These are phyloP conservation scores for Platismatia glauca DNA, from an alignment of 495 filamentous ascomycete genomes.

Conservation along the genomic window DNA sequence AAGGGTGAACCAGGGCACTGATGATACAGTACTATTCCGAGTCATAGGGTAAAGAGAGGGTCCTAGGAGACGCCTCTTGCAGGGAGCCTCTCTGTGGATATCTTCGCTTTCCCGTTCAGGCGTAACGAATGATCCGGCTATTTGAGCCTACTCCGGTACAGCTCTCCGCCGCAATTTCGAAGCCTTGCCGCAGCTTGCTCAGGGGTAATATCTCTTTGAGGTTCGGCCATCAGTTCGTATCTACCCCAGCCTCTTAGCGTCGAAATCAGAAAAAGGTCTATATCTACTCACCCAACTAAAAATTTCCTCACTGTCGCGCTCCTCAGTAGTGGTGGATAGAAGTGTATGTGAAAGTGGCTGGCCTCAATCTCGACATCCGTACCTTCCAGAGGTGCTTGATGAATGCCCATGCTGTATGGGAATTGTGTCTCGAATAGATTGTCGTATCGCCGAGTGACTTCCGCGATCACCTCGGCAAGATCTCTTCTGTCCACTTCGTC, in stretches of 20 bases:
- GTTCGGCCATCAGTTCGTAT: slow-evolving; percentile 92
- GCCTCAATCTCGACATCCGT: slow-evolving; percentile 72
- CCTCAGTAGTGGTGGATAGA: slow-evolving; percentile 86
- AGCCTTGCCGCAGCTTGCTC: slow-evolving; percentile 84
- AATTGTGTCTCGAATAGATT: slow-evolving; percentile 96
- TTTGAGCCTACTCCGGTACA: slow-evolving; percentile 67
- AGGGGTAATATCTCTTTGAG: slow-evolving; percentile 93
- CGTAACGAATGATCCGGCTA: neutral
- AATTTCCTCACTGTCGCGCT: slow-evolving; percentile 95
- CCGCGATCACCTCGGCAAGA: slow-evolving; percentile 75
- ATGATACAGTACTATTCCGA: neutral
- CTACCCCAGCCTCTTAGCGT: slow-evolving; percentile 22
- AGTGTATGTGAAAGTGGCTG: slow-evolving; percentile 92
- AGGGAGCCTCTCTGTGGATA: neutral
- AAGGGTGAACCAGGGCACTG: neutral
- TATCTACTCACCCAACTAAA: slow-evolving; percentile 59
- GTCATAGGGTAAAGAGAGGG: neutral
- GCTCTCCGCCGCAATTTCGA: slow-evolving; percentile 62
- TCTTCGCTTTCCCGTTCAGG: neutral
- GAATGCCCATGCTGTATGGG: slow-evolving; percentile 88
- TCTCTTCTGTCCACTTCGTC: slow-evolving; percentile 53
- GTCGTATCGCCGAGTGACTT: slow-evolving; percentile 84
- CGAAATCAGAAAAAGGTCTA: neutral
- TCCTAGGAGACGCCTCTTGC: neutral
- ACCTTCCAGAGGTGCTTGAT: slow-evolving; percentile 89